These are phyloP conservation scores for Mantamonas sphyraenae DNA, from an alignment of 78 protist genomes.

Conservation along the genomic window DNA sequence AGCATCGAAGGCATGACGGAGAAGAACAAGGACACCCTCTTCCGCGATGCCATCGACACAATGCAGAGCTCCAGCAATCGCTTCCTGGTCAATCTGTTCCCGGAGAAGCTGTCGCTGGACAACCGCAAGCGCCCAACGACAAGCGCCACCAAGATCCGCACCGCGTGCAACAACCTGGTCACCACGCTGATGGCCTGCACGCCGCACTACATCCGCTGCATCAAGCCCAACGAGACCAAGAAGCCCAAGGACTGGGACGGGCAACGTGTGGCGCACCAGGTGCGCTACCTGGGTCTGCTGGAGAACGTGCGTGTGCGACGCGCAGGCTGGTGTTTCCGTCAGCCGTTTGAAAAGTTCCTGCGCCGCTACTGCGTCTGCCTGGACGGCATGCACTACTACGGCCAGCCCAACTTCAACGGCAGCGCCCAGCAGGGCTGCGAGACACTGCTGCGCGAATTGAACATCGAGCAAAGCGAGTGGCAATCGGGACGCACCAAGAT, in stretches of 20 bases:
- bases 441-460: neutral
- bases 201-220: constrained; percentile 81
- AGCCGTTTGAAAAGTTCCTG: constrained; percentile 62
- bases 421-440: too few species aligned
- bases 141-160: neutral
- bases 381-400: too few species aligned
- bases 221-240: constrained; percentile 77
- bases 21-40: neutral
- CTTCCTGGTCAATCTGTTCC: neutral
- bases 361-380: too few species aligned
- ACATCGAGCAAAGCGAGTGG: constrained; percentile 28
- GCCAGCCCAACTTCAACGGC: too few species aligned
- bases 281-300: constrained; percentile 69
- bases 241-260: constrained; percentile 43
- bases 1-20: neutral
- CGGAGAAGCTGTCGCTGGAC: neutral
- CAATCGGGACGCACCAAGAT: constrained; percentile 45
- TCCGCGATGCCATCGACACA: neutral
- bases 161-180: constrained; percentile 52
- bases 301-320: constrained; percentile 76
- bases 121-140: neutral
- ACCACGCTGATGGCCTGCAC: constrained; percentile 51
- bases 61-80: neutral
- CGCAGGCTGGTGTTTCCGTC: constrained; percentile 81
- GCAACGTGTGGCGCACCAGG: constrained; percentile 63